phyloP scores from a whole-genome alignment of 2,329 filamentous ascomycete genomes.

The Fusarium tuaranense region DNA sequence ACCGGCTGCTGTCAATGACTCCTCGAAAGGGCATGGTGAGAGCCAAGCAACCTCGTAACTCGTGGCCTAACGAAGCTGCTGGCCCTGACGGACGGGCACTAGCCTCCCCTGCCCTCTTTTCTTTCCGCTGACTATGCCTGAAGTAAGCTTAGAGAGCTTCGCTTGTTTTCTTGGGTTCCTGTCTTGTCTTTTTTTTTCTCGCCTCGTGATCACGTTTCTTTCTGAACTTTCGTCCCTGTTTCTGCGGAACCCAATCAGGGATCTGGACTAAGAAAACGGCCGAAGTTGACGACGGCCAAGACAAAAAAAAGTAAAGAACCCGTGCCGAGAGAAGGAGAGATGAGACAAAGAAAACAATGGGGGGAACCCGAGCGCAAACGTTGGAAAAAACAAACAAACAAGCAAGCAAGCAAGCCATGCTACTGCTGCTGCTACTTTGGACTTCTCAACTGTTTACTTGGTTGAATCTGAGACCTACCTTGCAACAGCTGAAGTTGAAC shows the following conservation, averaged over 20 bases:
- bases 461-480: conserved; percentile 11
- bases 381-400: conserved; percentile 16
- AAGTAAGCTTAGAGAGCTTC: conserved; percentile 18
- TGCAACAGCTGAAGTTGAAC: conserved; percentile 28
- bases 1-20: conserved; percentile 28
- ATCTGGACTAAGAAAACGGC: background rate
- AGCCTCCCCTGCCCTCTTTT: conserved; percentile 23
- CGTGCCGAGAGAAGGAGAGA: conserved; percentile 18
- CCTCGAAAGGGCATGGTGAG: conserved; percentile 22
- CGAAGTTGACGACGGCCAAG: background rate
- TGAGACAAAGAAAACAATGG: conserved; percentile 19
- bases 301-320: conserved; percentile 12
- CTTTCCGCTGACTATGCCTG: conserved; percentile 17
- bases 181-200: conserved; percentile 15
- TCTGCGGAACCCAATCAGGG: conserved; percentile 17
- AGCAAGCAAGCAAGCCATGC: background rate
- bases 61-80: conserved; percentile 14
- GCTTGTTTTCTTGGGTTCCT: conserved; percentile 17
- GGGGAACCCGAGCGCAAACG: background rate
- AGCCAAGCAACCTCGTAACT: conserved; percentile 2
- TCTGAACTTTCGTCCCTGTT: background rate
- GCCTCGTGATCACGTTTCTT: conserved; percentile 28
- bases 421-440: background rate
- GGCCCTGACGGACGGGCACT: conserved; percentile 27
- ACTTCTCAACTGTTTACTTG: conserved; percentile 8